Evolutionary conservation across 768 basidiomycete genomes (phyloP).

Genomic region (Pilatotrama ljubarskyi): DNA sequence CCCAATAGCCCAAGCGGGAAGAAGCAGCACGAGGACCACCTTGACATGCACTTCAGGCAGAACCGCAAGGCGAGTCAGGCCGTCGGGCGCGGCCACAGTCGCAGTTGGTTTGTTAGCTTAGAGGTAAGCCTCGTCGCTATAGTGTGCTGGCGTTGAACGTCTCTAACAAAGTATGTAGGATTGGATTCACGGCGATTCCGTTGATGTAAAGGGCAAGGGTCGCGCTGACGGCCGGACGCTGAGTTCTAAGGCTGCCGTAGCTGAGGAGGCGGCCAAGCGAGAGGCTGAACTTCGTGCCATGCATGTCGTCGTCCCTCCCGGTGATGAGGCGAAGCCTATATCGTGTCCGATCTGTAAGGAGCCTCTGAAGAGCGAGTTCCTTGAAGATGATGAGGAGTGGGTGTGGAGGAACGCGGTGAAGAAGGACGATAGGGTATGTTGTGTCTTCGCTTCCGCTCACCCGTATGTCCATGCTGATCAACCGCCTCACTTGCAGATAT

Average conservation of each 20-base stretch:
- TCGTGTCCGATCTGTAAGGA: constrained; percentile 98
- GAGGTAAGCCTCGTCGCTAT: constrained; percentile 57
- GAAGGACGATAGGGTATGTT: constrained; percentile 79
- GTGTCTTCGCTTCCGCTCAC: not conserved
- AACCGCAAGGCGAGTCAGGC: constrained; percentile 83
- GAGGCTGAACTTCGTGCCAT: constrained; percentile 74
- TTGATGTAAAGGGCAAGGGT: constrained; percentile 69
- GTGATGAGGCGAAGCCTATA: constrained; percentile 79
- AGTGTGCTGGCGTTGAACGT: not conserved
- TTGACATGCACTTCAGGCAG: constrained; percentile 96
- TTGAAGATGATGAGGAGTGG: constrained; percentile 98
- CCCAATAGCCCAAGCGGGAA: constrained; percentile 70
- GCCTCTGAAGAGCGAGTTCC: constrained; percentile 82
- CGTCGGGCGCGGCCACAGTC: constrained; percentile 79
- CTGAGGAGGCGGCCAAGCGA: constrained; percentile 67
- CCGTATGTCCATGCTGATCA: not conserved
- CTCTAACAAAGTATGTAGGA: constrained; percentile 52
- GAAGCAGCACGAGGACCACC: constrained; percentile 79
- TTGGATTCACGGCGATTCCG: constrained; percentile 75
- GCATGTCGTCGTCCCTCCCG: constrained; percentile 87
- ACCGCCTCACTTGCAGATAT: constrained; percentile 57
- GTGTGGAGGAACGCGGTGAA: constrained; percentile 91
- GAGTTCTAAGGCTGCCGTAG: constrained; percentile 58
- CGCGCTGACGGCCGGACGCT: constrained; percentile 53
- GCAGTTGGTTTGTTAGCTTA: constrained; percentile 84